Conservation (phyloP, 768 basidiomycete species). For the Calocera viscosa region DNA sequence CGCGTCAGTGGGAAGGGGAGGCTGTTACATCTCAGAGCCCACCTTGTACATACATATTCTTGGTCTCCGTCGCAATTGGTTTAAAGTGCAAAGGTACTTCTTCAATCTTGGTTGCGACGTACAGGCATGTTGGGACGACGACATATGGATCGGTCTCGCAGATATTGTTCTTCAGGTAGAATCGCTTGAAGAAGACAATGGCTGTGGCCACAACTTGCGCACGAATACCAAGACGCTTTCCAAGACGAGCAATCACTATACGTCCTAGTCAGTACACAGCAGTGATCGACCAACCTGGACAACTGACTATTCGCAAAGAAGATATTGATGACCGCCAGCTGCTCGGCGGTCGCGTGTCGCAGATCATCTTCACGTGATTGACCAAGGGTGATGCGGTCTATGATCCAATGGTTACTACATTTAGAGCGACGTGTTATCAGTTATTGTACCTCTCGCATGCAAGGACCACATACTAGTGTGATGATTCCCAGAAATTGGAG, state of each 20-base stretch:
- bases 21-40: too few relatives aligned
- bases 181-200: constrained; percentile 89
- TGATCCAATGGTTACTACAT: constrained; percentile 77
- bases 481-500: constrained; percentile 84
- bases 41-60: constrained; percentile 5
- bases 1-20: too few relatives aligned
- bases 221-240: constrained; percentile 66
- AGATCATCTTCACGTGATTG: constrained; percentile 68
- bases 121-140: constrained; percentile 85
- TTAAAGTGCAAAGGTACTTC: constrained; percentile 94
- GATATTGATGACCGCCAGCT: constrained; percentile 72
- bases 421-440: background rate
- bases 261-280: background rate
- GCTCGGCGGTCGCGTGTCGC: constrained; percentile 63
- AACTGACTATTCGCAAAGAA: constrained; percentile 71
- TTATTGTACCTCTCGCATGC: background rate
- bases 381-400: constrained; percentile 62
- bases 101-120: constrained; percentile 94
- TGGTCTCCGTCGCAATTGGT: constrained; percentile 59
- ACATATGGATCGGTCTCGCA: constrained; percentile 93
- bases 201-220: constrained; percentile 92
- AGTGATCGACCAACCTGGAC: background rate
- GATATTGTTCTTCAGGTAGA: constrained; percentile 90
- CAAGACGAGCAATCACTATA: constrained; percentile 72
- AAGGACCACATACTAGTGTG: constrained; percentile 56